Percentiles rank a stretch among this genome's conserved stretches.
phyloP scores from a whole-genome alignment of 2,329 filamentous ascomycete genomes.

The Verticillium alfalfae region DNA sequence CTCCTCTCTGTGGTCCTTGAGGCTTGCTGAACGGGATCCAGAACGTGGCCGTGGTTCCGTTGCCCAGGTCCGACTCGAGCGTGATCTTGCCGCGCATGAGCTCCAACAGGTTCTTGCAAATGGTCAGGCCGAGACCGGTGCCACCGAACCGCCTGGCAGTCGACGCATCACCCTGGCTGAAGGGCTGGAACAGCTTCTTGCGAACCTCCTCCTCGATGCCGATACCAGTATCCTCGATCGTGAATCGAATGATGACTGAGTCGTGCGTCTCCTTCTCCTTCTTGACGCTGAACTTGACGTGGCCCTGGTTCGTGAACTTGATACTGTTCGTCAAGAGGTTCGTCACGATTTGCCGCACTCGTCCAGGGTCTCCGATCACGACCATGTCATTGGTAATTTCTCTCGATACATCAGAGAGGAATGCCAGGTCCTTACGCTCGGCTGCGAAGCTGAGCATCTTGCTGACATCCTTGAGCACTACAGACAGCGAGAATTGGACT shows the following conservation, averaged over 20 bases:
- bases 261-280: slow-evolving; percentile 61
- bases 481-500: slow-evolving; percentile 70
- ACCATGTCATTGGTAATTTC: slow-evolving; percentile 64
- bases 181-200: slow-evolving; percentile 70
- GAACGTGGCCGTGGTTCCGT: slow-evolving; percentile 70
- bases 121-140: slow-evolving; percentile 72
- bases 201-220: slow-evolving; percentile 75
- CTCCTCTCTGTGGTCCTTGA: slow-evolving; percentile 37
- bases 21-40: slow-evolving; percentile 73
- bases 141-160: slow-evolving; percentile 75
- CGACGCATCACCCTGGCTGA: slow-evolving; percentile 76
- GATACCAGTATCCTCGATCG: slow-evolving; percentile 73
- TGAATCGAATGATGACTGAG: slow-evolving; percentile 62
- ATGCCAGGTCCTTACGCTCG: slow-evolving; percentile 70
- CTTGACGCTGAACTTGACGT: slow-evolving; percentile 60
- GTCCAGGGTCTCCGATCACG: slow-evolving; percentile 80
- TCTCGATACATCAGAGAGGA: slow-evolving; percentile 58
- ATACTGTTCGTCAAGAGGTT: slow-evolving; percentile 74
- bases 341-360: slow-evolving; percentile 77
- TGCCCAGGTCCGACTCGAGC: slow-evolving; percentile 60
- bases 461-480: slow-evolving; percentile 72
- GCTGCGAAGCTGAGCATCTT: slow-evolving; percentile 87
- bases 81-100: slow-evolving; percentile 74
- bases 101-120: slow-evolving; percentile 75
- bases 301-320: slow-evolving; percentile 67